A percentile compares a stretch with the other conserved stretches of the same genome.
These are phyloP conservation scores for Viola odorata DNA, from an alignment of 345 rosid genomes.

Conservation along the genomic window DNA sequence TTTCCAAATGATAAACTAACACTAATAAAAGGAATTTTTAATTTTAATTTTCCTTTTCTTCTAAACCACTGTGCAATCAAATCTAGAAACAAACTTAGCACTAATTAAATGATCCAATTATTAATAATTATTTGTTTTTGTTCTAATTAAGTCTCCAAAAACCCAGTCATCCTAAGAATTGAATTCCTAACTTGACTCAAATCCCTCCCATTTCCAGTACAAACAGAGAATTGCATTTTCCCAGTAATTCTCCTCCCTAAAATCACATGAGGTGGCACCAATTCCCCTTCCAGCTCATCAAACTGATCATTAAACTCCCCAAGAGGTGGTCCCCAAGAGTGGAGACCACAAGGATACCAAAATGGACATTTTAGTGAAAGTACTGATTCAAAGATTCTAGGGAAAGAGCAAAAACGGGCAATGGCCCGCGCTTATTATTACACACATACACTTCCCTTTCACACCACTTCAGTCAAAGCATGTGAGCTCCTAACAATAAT, in stretches of 20 bases:
- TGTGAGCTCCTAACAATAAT: background rate
- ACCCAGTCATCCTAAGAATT: conserved; percentile 79
- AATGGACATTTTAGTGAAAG: no score
- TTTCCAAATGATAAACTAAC: no score
- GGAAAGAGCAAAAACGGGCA: no score
- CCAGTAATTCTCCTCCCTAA: conserved; percentile 44
- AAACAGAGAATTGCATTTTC: conserved; percentile 73
- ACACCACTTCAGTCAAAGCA: background rate
- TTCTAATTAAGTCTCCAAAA: conserved; percentile 50
- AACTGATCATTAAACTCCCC: background rate
- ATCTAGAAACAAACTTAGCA: no score
- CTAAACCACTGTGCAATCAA: background rate
- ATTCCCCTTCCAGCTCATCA: conserved; percentile 16
- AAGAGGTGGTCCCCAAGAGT: no score
- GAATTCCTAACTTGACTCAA: conserved; percentile 73
- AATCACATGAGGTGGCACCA: conserved; percentile 57
- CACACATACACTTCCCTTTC: no score
- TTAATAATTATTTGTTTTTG: no score
- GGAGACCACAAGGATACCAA: no score
- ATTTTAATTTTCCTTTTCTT: background rate
- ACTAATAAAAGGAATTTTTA: background rate
- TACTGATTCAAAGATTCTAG: no score
- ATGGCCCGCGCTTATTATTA: no score
- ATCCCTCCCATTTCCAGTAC: conserved; percentile 74
- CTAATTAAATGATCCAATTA: no score